Conservation (phyloP, 768 basidiomycete species). For the Termitomyces sp. region DNA sequence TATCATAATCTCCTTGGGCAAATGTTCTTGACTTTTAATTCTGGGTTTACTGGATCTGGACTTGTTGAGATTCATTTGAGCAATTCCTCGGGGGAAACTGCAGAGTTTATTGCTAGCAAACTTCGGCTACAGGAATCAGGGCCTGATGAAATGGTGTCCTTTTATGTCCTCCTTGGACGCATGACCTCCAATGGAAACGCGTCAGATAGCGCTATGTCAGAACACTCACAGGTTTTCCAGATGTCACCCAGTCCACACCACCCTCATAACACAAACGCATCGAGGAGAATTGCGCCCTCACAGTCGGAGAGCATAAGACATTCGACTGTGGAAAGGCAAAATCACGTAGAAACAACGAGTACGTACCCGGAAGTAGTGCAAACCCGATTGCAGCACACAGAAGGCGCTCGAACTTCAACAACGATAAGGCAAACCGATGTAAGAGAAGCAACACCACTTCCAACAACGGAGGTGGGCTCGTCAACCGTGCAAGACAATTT, state of each 20-base stretch:
- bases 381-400: not conserved
- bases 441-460: no score
- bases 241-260: not conserved
- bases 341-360: not conserved
- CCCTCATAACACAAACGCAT: not conserved
- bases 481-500: no score
- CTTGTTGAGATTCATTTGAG: not conserved
- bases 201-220: not conserved
- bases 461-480: no score
- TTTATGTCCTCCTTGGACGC: not conserved
- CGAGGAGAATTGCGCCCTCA: no score
- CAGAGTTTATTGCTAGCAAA: not conserved
- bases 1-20: not conserved
- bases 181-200: not conserved
- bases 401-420: not conserved
- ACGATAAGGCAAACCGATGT: not conserved
- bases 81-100: not conserved
- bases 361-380: not conserved
- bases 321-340: not conserved
- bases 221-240: not conserved
- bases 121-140: not conserved
- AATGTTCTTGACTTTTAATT: not conserved
- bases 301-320: no score
- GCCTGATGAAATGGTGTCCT: not conserved
- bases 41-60: not conserved